Evolutionary conservation across 441 rosid genomes (phyloP), one percentile per base, ranked within the genome.

Genomic region (Erysimum pusillum): DNA sequence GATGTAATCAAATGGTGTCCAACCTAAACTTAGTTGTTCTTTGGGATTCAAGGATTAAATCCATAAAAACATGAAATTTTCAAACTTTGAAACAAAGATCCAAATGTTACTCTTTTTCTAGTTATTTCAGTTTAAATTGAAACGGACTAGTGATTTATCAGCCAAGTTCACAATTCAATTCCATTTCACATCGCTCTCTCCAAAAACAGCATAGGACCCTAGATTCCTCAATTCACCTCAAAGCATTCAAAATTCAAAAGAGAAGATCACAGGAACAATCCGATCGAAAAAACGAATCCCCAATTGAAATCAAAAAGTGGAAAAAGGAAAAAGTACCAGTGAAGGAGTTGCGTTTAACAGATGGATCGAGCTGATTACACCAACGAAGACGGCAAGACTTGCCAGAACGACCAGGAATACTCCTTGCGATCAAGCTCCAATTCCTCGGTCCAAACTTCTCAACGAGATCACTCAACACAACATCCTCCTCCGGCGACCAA

Each of bases 311-410:
- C 14, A 13, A 75, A 38, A 15, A 46, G 18, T 7, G 0, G 1
- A 0, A 4, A 17, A 42, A 3, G 7, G 15, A 13, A 28, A 5
- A 20, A 42, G 13, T 83, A 90, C 92, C 90, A 54, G 90, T 81
- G 61, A 93, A 93, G 8, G 98, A 91, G 77, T 87, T 87, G 75
- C 91, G 90, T 81, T 87, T 89, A 58, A 93, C 87, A 52, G 89
- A 64, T 3, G 95, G 97, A 76, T 91, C 89, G 49, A 94, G 92
- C 92, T 91, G 98, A 76, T 94, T 94, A 83, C 96, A 94, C 98
- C 98, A 94, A 14, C 97, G 86, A 68, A 90, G 92, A 52, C 97
- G 93, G 79, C 97, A 94, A 31, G 96, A 91, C 84, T 90, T 91
- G 18, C 97, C 97, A 17, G 97, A 90, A 31, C 96, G 87, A 9